Base-by-base conservation (phyloP, 345 rosid genomes). In the Eucalyptus sp. region DNA sequence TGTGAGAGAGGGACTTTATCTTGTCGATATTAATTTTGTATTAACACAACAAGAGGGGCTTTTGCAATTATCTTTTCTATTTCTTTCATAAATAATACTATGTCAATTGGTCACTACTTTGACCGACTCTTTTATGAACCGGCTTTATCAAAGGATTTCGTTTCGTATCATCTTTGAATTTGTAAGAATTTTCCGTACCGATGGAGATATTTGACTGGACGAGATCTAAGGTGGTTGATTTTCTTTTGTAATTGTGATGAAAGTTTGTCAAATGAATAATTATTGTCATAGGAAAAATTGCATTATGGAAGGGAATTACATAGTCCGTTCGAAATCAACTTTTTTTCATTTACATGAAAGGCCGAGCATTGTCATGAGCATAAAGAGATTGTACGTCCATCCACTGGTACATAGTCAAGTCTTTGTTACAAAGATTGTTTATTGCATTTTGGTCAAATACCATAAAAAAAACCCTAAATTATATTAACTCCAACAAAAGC, bases 111-210 rank as follows among this genome's bases (percentile, higher is more conserved):
- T 41, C 25, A 20, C 2, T 37, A 0, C 27, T 41, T 37, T 5
- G 4, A 56, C 60, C 18, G 1, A 20, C 27, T 41, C 29, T 1
- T 76, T 76, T 76, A 76, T 0, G 3, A 0, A 41, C 5, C 0
- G 8, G 6, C 13, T 10, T 76, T 41, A 8, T 11, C 0, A 0
- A 5, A 0, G 41, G 6, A 20, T 41, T 37, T 76, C 2, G 0
- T 37, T 18, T 7, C 16, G 4, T 20, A 48, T 41, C 1, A 76
- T 20, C 27, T 76, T 64, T 3, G 7, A 41, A 5, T 76, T 41
- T 20, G 14, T 3, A 44, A 11, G 13, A 76, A 20, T 20, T 41
- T 20, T 37, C 48, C 83, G 2, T 10, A 10, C 3, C 2, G 2
- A 76, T 20, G 5, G 27, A 76, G 48, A 33, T 10, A 37, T 27